Evolutionary conservation across 1,139 yeast species (phyloP).

Genomic region (Candida sanyaensis): DNA sequence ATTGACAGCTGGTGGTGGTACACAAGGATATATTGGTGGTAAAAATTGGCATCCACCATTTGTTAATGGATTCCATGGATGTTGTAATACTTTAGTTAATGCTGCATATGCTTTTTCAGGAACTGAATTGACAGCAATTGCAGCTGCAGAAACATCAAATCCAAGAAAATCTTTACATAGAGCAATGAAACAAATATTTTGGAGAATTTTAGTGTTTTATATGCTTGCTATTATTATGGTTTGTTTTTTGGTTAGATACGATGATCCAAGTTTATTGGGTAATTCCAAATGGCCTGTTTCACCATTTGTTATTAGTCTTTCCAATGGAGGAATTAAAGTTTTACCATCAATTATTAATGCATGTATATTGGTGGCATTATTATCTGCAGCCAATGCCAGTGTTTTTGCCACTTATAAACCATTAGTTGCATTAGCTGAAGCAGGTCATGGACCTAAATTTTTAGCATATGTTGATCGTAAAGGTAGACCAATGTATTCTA

Average conservation of each 20-base stretch:
- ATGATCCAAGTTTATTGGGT: conserved; percentile 30
- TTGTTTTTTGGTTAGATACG: conserved; percentile 39
- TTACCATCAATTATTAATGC: conserved; percentile 37
- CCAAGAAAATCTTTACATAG: conserved; percentile 41
- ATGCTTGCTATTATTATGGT: conserved; percentile 40
- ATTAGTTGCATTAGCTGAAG: conserved; percentile 32
- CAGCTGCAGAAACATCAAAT: conserved; percentile 43
- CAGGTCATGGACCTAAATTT: conserved; percentile 35
- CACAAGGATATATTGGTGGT: conserved; percentile 40
- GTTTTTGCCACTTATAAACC: conserved; percentile 36
- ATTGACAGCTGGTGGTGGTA: conserved; percentile 43
- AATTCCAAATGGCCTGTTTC: conserved; percentile 30
- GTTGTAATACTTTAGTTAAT: conserved; percentile 42
- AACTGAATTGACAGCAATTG: conserved; percentile 43
- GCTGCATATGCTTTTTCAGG: conserved; percentile 47
- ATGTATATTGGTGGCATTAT: conserved; percentile 31
- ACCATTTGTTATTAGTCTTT: conserved; percentile 25
- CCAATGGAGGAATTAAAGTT: conserved; percentile 31
- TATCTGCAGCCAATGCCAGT: conserved; percentile 36
- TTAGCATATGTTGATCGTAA: conserved; percentile 22
- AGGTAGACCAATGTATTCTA: conserved; percentile 34
- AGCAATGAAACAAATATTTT: conserved; percentile 47
- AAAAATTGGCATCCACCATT: conserved; percentile 43
- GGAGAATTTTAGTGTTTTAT: conserved; percentile 46
- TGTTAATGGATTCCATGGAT: conserved; percentile 46